Evolutionary conservation across 2,329 filamentous ascomycete species (phyloP).

Genomic region (Thielaviopsis euricoi): DNA sequence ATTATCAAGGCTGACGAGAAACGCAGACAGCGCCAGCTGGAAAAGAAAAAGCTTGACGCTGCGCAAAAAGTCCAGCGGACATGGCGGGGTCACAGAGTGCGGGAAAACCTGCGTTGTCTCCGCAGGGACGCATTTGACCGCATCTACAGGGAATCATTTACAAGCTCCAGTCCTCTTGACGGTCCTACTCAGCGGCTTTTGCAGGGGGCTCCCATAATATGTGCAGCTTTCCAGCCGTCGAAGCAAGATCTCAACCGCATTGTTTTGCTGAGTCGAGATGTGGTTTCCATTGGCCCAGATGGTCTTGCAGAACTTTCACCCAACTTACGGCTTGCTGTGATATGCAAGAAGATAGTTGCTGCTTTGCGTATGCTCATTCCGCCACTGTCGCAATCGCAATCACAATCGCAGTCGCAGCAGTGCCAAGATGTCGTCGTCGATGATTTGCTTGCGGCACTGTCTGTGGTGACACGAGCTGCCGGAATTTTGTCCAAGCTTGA

Average conservation of each 20-base stretch:
- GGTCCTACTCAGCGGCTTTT: slow-evolving; percentile 22
- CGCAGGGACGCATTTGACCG: slow-evolving; percentile 49
- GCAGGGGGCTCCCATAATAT: slow-evolving; percentile 29
- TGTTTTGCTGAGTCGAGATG: background rate
- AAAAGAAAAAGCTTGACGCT: slow-evolving; percentile 62
- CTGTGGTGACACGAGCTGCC: background rate
- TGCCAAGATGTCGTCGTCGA: background rate
- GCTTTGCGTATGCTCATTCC: background rate
- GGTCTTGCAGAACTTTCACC: background rate
- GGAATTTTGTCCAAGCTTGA: background rate
- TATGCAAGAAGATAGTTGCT: background rate
- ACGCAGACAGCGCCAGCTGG: slow-evolving; percentile 60
- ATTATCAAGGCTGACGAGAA: slow-evolving; percentile 79
- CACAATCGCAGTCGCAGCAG: background rate
- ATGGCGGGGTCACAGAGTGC: slow-evolving; percentile 63
- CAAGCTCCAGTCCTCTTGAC: slow-evolving; percentile 11
- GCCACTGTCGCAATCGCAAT: background rate
- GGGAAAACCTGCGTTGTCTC: slow-evolving; percentile 37
- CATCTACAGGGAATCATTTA: slow-evolving; percentile 27
- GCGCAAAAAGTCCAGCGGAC: slow-evolving; percentile 56
- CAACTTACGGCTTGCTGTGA: background rate
- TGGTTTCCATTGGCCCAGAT: background rate
- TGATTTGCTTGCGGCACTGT: background rate
- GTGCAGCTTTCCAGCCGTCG: slow-evolving; percentile 31
- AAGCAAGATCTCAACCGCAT: slow-evolving; percentile 17